Evolutionary conservation across 1,284 basidiomycete genomes (phyloP).

Genomic region (Trichosporon asahii): DNA sequence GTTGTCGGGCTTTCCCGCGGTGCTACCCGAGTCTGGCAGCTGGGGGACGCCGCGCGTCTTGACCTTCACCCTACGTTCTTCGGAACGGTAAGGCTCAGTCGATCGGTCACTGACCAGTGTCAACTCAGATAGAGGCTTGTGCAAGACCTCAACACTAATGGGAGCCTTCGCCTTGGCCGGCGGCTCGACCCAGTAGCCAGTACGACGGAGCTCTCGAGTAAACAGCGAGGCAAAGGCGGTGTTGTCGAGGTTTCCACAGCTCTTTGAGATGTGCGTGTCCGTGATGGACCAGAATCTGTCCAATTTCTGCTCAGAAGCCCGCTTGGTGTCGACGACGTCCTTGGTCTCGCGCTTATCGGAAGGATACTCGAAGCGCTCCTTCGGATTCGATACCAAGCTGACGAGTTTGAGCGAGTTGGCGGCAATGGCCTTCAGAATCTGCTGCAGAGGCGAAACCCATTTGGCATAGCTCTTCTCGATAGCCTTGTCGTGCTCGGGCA

Average conservation of each 20-base stretch:
- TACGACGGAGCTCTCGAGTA: neutral
- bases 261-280: neutral
- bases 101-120: neutral
- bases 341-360: neutral
- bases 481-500: neutral
- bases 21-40: neutral
- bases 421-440: neutral
- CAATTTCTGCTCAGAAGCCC: neutral
- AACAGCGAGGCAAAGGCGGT: neutral
- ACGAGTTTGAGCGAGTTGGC: neutral
- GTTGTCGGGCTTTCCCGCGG: neutral
- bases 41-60: conserved; percentile 12
- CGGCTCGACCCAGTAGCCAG: conserved; percentile 6
- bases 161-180: neutral
- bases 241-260: neutral
- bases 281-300: conserved; percentile 4
- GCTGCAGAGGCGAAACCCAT: neutral
- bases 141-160: neutral
- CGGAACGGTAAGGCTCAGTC: neutral
- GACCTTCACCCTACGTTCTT: conserved; percentile 1
- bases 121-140: neutral
- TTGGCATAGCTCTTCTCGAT: neutral
- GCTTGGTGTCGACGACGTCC: conserved; percentile 8
- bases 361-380: conserved; percentile 13
- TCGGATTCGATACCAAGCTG: neutral